These are phyloP conservation scores for Pichia sp. DNA, from an alignment of 1,139 yeast species.

Conservation along the genomic window DNA sequence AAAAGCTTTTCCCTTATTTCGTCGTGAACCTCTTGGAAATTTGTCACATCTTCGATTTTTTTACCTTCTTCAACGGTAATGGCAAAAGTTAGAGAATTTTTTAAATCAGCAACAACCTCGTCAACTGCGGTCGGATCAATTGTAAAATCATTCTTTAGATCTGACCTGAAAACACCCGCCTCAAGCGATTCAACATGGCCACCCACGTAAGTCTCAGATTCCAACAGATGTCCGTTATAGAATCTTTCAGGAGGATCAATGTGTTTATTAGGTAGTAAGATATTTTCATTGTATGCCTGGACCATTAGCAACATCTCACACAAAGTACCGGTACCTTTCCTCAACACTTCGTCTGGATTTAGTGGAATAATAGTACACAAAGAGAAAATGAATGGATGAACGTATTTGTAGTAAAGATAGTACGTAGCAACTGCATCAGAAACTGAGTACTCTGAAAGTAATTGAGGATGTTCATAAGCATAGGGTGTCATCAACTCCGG, in stretches of 20 bases:
- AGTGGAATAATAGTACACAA: conserved; percentile 92
- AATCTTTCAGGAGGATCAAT: conserved; percentile 89
- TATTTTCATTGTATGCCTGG: conserved; percentile 78
- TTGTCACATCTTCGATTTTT: conserved; percentile 68
- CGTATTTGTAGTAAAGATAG: conserved; percentile 91
- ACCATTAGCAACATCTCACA: conserved; percentile 98
- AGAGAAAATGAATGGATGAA: conserved; percentile 95
- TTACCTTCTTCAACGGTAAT: conserved; percentile 78
- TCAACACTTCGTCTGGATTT: conserved; percentile 90
- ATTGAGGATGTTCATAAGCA: conserved; percentile 90
- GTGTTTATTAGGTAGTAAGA: conserved; percentile 88
- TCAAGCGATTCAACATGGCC: conserved; percentile 98
- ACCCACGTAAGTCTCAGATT: conserved; percentile 97
- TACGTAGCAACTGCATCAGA: conserved; percentile 99
- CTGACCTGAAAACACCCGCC: conserved; percentile 96
- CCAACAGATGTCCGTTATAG: conserved; percentile 89
- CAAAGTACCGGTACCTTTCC: conserved; percentile 97
- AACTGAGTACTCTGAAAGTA: conserved; percentile 92
- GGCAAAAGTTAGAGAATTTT: conserved; percentile 74
- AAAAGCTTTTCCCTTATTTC: conserved; percentile 52
- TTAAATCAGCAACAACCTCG: conserved; percentile 69
- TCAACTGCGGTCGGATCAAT: conserved; percentile 82
- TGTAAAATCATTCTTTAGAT: conserved; percentile 68
- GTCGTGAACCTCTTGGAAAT: conserved; percentile 69
- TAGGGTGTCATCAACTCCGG: conserved; percentile 98